phyloP scores from a whole-genome alignment of 23 red algal genomes.

The Cyanidium caldarium region DNA sequence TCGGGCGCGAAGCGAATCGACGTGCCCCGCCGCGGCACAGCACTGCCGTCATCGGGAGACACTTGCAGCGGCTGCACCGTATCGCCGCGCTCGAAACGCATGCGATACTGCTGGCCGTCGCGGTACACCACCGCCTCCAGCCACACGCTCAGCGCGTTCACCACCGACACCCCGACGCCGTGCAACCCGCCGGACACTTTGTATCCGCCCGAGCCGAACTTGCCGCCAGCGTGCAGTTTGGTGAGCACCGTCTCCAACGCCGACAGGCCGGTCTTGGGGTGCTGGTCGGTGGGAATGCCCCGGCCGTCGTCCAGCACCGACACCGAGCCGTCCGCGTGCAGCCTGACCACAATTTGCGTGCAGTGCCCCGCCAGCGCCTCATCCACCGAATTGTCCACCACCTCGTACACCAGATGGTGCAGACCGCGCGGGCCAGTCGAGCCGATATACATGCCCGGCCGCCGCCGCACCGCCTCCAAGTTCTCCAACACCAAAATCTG shows the following conservation, averaged over 20 bases:
- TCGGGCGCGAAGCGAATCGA: constrained; percentile 66
- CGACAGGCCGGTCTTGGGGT: constrained; percentile 70
- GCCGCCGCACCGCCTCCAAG: constrained; percentile 72
- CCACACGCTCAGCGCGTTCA: constrained; percentile 90
- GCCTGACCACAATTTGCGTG: constrained; percentile 22
- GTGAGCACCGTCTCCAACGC: constrained; percentile 97
- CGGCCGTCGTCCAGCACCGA: constrained; percentile 75
- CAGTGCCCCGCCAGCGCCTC: constrained; percentile 86
- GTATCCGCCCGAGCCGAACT: constrained; percentile 86
- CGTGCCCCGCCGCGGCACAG: constrained; percentile 25
- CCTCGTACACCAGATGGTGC: constrained; percentile 93
- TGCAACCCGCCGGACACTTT: constrained; percentile 87
- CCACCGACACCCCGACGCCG: constrained; percentile 89
- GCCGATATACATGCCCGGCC: constrained; percentile 99
- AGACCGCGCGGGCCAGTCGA: constrained; percentile 75
- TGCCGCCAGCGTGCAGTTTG: constrained; percentile 88
- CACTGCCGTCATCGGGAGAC: neutral
- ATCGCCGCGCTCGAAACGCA: constrained; percentile 55
- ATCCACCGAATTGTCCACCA: constrained; percentile 96
- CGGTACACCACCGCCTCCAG: constrained; percentile 45
- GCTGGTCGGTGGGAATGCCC: constrained; percentile 73
- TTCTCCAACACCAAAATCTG: constrained; percentile 83
- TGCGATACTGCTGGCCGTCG: constrained; percentile 24
- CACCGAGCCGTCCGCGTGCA: constrained; percentile 55
- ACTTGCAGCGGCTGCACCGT: constrained; percentile 16